Conservation (phyloP, 2,329 filamentous ascomycete species). For the Colletotrichum neosansevieriae region DNA sequence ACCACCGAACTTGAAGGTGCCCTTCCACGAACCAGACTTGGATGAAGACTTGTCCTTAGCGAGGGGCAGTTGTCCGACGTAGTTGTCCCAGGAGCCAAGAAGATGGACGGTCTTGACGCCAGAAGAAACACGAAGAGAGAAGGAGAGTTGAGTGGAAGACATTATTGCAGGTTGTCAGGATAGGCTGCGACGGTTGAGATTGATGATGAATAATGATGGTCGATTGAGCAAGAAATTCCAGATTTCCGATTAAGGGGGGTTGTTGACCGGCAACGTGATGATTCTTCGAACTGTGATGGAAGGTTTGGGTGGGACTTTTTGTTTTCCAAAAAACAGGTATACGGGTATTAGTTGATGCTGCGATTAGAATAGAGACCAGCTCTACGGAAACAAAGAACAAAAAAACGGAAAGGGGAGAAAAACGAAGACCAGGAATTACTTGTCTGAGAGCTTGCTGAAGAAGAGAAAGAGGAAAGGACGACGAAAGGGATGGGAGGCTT, state of each 20-base stretch:
- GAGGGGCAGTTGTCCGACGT: slow-evolving; percentile 92
- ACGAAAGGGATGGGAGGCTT: slow-evolving; percentile 53
- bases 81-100: slow-evolving; percentile 98
- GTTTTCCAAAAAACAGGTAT: slow-evolving; percentile 32
- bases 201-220: slow-evolving; percentile 43
- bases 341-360: slow-evolving; percentile 45
- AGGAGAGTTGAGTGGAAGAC: slow-evolving; percentile 93
- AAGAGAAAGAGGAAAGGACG: slow-evolving; percentile 60
- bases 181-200: slow-evolving; percentile 46
- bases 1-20: slow-evolving; percentile 95
- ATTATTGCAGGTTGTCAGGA: slow-evolving; percentile 67
- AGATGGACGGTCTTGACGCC: slow-evolving; percentile 98
- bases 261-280: slow-evolving; percentile 56
- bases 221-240: slow-evolving; percentile 69
- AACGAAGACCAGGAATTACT: slow-evolving; percentile 66
- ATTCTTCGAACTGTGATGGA: slow-evolving; percentile 9
- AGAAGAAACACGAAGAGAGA: slow-evolving; percentile 94
- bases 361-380: slow-evolving; percentile 65
- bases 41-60: slow-evolving; percentile 86
- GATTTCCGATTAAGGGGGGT: slow-evolving; percentile 58
- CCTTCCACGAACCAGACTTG: slow-evolving; percentile 94
- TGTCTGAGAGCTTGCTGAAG: slow-evolving; percentile 75
- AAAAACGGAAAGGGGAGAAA: slow-evolving; percentile 53
- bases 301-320: slow-evolving; percentile 37
- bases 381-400: slow-evolving; percentile 57